These are phyloP conservation scores for Lavandula angustifolia DNA, from an alignment of 257 asterid species.

Conservation along the genomic window DNA sequence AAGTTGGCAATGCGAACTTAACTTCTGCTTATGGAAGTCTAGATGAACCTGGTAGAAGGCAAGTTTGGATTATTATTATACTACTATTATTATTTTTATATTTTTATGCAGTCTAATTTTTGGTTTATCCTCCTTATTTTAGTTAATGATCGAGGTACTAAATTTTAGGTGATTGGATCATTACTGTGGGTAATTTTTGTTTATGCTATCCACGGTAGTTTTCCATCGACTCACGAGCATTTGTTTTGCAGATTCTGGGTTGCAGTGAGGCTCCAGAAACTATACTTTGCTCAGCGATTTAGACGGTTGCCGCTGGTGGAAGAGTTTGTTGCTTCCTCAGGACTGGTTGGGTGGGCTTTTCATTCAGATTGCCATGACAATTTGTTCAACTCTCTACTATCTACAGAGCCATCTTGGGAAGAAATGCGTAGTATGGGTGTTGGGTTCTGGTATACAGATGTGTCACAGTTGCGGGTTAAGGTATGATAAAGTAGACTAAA, in stretches of 20 bases:
- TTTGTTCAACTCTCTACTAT: constrained; percentile 77
- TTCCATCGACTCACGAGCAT: constrained; percentile 26
- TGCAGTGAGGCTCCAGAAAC: constrained; percentile 69
- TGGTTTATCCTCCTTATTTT: constrained; percentile 1
- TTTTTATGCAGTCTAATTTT: constrained; percentile 12
- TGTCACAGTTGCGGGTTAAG: constrained; percentile 70
- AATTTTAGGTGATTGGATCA: constrained; percentile 11
- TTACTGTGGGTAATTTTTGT: constrained; percentile 12
- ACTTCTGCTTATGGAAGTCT: constrained; percentile 86
- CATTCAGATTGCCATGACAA: constrained; percentile 93
- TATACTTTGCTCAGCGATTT: constrained; percentile 62
- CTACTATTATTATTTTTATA: constrained; percentile 1
- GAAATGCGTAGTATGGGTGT: constrained; percentile 86
- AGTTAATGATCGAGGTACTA: constrained; percentile 3
- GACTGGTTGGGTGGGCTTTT: constrained; percentile 83
- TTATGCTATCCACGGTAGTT: constrained; percentile 12
- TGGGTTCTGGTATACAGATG: constrained; percentile 93
- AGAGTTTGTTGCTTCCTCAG: constrained; percentile 67
- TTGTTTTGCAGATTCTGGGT: constrained; percentile 84
- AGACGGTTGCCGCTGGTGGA: constrained; percentile 56
- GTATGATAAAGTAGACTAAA: constrained; percentile 41
- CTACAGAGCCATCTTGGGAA: constrained; percentile 87
- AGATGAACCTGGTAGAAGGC: constrained; percentile 97
- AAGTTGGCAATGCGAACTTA: constrained; percentile 57
- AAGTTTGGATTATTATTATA: constrained; percentile 14